A percentile compares a stretch with the other conserved stretches of the same genome.
Conservation (phyloP, 176 grass and related monocot species). For the Rhynchospora tenuis region DNA sequence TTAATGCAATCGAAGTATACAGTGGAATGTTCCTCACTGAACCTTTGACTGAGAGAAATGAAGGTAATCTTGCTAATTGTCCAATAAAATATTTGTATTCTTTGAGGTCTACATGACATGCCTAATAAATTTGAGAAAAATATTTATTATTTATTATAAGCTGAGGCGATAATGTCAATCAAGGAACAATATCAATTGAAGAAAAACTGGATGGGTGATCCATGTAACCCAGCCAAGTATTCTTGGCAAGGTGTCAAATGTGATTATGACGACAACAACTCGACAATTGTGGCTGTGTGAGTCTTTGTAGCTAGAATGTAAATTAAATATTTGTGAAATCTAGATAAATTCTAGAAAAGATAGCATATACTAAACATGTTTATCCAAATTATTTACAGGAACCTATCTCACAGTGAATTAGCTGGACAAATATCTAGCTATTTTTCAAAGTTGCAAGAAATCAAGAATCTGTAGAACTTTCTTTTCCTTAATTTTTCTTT, state of each 20-base stretch:
- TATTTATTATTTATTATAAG: constrained; percentile 4
- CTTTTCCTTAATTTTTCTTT: too few species aligned
- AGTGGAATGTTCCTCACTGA: not conserved
- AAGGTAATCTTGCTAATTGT: too few species aligned
- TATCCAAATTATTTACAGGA: constrained; percentile 21
- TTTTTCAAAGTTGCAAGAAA: not conserved
- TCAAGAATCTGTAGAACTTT: not conserved
- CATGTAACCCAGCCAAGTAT: not conserved
- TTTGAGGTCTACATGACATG: too few species aligned
- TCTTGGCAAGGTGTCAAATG: constrained; percentile 42
- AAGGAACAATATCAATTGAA: constrained; percentile 31
- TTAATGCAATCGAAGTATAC: constrained; percentile 15
- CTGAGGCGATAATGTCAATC: constrained; percentile 36
- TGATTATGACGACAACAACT: not conserved
- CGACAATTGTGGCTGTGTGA: constrained; percentile 31
- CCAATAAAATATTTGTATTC: too few species aligned
- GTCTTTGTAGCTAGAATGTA: not conserved
- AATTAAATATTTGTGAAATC: not conserved
- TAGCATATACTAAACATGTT: too few species aligned
- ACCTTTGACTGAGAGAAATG: not conserved
- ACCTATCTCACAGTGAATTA: constrained; percentile 34
- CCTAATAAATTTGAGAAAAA: not conserved
- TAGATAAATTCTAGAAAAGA: not conserved
- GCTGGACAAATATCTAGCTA: constrained; percentile 16
- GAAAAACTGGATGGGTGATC: constrained; percentile 35